Percentiles rank a stretch among this genome's conserved stretches.
Conservation (phyloP, 2,329 filamentous ascomycete genomes). For the Arthroderma sp. region DNA sequence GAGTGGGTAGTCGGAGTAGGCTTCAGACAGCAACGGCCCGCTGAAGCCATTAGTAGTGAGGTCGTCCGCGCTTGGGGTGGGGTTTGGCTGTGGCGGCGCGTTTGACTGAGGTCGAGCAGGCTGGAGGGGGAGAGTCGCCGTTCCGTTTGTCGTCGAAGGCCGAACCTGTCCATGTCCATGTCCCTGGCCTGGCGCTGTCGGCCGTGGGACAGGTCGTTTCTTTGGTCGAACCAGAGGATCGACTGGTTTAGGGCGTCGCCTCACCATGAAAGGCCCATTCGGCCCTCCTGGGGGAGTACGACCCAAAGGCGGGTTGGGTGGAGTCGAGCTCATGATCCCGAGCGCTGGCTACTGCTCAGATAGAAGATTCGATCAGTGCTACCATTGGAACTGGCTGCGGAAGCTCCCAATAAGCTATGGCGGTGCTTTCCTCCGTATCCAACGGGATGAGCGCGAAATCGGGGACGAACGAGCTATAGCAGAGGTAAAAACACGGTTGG, state of each 20-base stretch:
- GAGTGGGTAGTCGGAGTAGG: conserved; percentile 51
- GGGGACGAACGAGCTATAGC: not conserved
- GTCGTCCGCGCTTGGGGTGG: conserved; percentile 20
- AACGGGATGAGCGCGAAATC: not conserved
- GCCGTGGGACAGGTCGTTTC: conserved; percentile 29
- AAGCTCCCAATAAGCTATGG: not conserved
- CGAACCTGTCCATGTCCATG: not conserved
- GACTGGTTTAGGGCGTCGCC: conserved; percentile 40
- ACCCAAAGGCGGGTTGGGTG: conserved; percentile 36
- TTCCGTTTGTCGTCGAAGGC: conserved; percentile 15
- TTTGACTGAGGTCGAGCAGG: conserved; percentile 14
- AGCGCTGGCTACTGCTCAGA: not conserved
- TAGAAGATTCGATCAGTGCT: not conserved
- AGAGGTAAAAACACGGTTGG: not conserved
- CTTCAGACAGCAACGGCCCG: conserved; percentile 29
- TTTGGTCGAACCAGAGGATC: conserved; percentile 56
- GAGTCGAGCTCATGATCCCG: conserved; percentile 24
- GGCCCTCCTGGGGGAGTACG: conserved; percentile 36
- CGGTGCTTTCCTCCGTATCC: not conserved
- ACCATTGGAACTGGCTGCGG: conserved; percentile 1
- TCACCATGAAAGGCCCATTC: conserved; percentile 34
- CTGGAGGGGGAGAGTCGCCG: conserved; percentile 16
- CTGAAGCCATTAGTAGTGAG: conserved; percentile 33
- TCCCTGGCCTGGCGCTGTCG: conserved; percentile 11
- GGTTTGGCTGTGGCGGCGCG: conserved; percentile 13